Evolutionary conservation across 441 rosid genomes (phyloP).

Genomic region (Biscutella laevigata): DNA sequence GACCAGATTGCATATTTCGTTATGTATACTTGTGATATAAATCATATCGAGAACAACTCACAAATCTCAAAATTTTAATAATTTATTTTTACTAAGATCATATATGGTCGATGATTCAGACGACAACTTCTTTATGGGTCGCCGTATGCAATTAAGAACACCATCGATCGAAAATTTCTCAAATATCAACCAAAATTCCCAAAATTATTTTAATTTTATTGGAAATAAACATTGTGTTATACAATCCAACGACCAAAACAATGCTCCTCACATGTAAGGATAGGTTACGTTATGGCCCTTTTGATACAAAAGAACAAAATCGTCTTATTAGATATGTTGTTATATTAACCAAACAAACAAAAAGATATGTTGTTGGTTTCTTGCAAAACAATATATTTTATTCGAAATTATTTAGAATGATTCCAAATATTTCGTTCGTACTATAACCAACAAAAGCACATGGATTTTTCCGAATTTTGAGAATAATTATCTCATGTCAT

Average conservation of each 20-base stretch:
- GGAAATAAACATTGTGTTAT: conserved; percentile 7
- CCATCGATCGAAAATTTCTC: neutral
- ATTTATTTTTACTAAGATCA: conserved; percentile 1
- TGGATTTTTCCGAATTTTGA: neutral
- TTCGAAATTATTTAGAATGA: no score
- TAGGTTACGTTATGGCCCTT: conserved; percentile 4
- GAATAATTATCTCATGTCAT: neutral
- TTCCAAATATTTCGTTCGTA: neutral
- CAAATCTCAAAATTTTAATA: conserved; percentile 12
- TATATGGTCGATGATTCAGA: conserved; percentile 8
- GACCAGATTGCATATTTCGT: conserved; percentile 14
- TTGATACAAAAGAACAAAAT: neutral
- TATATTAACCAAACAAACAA: no score
- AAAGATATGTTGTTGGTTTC: no score
- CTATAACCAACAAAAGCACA: conserved; percentile 17
- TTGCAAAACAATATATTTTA: no score
- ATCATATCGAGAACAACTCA: conserved; percentile 16
- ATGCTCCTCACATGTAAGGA: conserved; percentile 20
- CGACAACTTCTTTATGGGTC: conserved; percentile 17
- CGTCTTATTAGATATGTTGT: conserved; percentile 16
- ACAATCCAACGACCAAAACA: conserved; percentile 17
- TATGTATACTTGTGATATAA: conserved; percentile 15
- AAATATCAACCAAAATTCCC: conserved; percentile 20
- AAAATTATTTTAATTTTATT: neutral
- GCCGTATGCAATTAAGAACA: conserved; percentile 15